These are phyloP conservation scores for Leccinum rimulosum DNA, from an alignment of 768 basidiomycete species.

Conservation along the genomic window DNA sequence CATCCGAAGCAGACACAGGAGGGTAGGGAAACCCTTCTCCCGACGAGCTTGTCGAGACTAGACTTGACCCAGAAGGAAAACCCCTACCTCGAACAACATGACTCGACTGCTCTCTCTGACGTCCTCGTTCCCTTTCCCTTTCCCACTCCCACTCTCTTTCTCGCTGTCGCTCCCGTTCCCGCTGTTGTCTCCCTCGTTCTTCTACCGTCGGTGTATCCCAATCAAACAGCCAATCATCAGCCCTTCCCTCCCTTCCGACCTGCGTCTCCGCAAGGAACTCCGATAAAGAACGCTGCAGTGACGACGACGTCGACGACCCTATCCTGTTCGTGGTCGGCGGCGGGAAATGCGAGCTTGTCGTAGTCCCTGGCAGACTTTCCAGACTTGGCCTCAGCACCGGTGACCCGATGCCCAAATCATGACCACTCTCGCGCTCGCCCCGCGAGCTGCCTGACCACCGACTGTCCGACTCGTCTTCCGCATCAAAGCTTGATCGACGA, in stretches of 20 bases:
- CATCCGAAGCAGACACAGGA: neutral
- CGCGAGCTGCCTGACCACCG: slow-evolving; percentile 22
- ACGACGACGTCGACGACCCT: slow-evolving; percentile 7
- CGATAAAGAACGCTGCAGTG: slow-evolving; percentile 23
- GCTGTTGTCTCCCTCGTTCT: slow-evolving; percentile 11
- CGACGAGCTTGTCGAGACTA: slow-evolving; percentile 14
- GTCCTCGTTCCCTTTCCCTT: slow-evolving; percentile 20
- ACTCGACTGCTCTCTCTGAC: slow-evolving; percentile 14
- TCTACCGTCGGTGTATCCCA: slow-evolving; percentile 16
- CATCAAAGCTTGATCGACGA: slow-evolving; percentile 22
- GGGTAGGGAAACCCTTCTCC: slow-evolving; percentile 17
- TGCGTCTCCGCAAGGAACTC: slow-evolving; percentile 22
- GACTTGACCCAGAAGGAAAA: slow-evolving; percentile 12
- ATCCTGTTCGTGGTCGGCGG: slow-evolving; percentile 5
- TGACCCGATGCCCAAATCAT: slow-evolving; percentile 12
- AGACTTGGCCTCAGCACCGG: slow-evolving; percentile 12
- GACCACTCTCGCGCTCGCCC: slow-evolving; percentile 13
- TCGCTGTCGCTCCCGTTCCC: slow-evolving; percentile 6
- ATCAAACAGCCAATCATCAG: slow-evolving; percentile 13
- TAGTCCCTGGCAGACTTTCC: slow-evolving; percentile 14
- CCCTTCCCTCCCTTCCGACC: slow-evolving; percentile 10
- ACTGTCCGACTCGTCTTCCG: slow-evolving; percentile 24
- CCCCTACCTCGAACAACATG: slow-evolving; percentile 17
- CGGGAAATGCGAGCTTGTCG: slow-evolving; percentile 8
- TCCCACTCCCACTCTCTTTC: slow-evolving; percentile 15